These are phyloP conservation scores for Penicillium arizonense DNA, from an alignment of 495 filamentous ascomycete genomes.

Conservation along the genomic window DNA sequence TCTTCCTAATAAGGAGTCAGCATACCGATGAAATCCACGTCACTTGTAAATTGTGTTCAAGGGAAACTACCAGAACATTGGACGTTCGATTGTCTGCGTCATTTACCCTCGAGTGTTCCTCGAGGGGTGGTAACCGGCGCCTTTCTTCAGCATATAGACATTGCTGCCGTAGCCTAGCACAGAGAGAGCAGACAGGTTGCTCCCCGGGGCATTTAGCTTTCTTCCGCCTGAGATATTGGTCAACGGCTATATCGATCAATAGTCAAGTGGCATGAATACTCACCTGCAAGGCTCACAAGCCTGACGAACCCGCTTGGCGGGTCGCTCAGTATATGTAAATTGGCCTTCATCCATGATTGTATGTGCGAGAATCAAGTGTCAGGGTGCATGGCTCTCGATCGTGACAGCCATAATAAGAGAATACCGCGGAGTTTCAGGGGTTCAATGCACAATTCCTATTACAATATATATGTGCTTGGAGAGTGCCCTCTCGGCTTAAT, in stretches of 20 bases:
- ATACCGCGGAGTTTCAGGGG: neutral
- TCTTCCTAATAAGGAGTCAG: conserved; percentile 34
- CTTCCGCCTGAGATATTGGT: conserved; percentile 35
- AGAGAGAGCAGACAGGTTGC: conserved; percentile 47
- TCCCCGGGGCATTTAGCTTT: conserved; percentile 51
- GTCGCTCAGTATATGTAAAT: conserved; percentile 24
- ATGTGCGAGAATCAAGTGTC: neutral
- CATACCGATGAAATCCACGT: neutral
- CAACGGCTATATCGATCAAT: conserved; percentile 3
- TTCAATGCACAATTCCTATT: neutral
- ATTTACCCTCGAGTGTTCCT: conserved; percentile 8
- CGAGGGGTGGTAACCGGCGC: conserved; percentile 20
- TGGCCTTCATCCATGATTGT: conserved; percentile 20
- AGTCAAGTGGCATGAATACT: neutral
- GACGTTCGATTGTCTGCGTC: conserved; percentile 12
- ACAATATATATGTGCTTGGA: neutral
- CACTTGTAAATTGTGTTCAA: neutral
- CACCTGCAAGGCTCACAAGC: conserved; percentile 51
- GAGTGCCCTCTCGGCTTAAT: neutral
- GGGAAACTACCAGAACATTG: conserved; percentile 20
- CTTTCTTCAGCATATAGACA: conserved; percentile 43
- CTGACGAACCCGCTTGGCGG: conserved; percentile 42
- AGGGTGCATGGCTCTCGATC: neutral
- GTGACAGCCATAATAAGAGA: neutral
- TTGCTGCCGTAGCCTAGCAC: conserved; percentile 39